Conservation (phyloP, 306 rosid genomes). For the Rosa chinensis region DNA sequence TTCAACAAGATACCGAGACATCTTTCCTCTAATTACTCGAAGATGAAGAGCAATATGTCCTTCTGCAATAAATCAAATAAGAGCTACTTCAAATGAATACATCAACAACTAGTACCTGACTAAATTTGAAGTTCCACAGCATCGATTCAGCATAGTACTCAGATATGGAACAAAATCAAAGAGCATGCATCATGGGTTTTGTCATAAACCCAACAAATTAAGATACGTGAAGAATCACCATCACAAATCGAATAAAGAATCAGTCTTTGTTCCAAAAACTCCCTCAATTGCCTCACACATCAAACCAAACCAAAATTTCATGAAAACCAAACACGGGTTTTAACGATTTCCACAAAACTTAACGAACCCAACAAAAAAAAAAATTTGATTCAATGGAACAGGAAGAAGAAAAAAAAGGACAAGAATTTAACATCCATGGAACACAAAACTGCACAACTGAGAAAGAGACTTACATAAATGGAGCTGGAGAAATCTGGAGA, state of each 20-base stretch:
- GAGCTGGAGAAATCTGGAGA: neutral
- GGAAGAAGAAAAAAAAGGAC: neutral
- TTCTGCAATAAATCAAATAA: constrained; percentile 35
- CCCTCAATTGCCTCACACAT: neutral
- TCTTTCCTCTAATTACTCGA: constrained; percentile 26
- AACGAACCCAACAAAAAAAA: neutral
- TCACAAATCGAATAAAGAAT: neutral
- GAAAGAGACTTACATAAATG: constrained; percentile 13
- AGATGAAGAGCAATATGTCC: constrained; percentile 19
- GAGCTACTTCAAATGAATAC: neutral
- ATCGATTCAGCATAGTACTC: neutral
- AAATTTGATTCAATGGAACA: neutral
- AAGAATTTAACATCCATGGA: neutral
- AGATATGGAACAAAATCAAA: neutral
- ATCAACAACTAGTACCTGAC: neutral
- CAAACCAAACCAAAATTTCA: neutral
- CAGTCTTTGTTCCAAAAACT: neutral
- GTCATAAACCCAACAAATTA: neutral
- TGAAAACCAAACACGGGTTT: neutral
- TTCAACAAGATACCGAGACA: constrained; percentile 38
- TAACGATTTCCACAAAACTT: neutral
- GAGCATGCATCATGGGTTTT: neutral
- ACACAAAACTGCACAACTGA: neutral
- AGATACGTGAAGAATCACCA: neutral
- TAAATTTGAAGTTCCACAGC: neutral